Base-by-base conservation (phyloP, 208 protist species). In the Acanthamoeba royreba region DNA sequence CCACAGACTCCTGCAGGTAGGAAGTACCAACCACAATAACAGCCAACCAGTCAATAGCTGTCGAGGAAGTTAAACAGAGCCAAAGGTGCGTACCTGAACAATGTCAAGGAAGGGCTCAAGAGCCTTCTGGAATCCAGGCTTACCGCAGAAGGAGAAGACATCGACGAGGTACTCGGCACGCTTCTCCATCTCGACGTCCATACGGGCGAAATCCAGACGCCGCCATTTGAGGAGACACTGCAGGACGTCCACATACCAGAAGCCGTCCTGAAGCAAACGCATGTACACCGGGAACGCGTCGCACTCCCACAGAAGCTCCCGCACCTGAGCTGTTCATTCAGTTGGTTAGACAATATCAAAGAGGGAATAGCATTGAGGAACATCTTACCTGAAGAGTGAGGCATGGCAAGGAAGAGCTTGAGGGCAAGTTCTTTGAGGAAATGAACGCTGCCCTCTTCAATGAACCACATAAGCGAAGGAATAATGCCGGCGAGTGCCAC, bases 401-500 rank as follows among this genome's bases (percentile, higher is more conserved):
- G 87, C 61, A 92, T 96, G 96, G 77, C 95, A 96, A 35, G 87
- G 87, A 97, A 93, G 33, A 97, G 74, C 47, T 94, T 95, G 2
- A 97, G 19, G 0, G 95, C 95, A n/a, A 97, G 96, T 58, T 97
- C 83, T 46, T 97, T 96, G 33, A 97, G 61, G 87, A 92, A 92
- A 28, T 92, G 89, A 22, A 95, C 81, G 61, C 85, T 93, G 91
- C 97, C 93, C 17, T 46, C 94, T 1, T 66, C 52, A 35, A 97
- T 97, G 31, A 97, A 93, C 9, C 94, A 93, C 92, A 96, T 95
- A 25, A 98, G 79, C n/a, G 95, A 93, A n/a, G 97, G 96, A 35
- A 98, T 93, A 2, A 97, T 95, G 66, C 97, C 97, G 13, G 91
- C 93, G 40, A 86, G 11, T 4, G 96, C 97, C 7, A 97, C 97